These are phyloP conservation scores for Metarhizium brunneum DNA, from an alignment of 2,329 filamentous ascomycete species.

Conservation along the genomic window DNA sequence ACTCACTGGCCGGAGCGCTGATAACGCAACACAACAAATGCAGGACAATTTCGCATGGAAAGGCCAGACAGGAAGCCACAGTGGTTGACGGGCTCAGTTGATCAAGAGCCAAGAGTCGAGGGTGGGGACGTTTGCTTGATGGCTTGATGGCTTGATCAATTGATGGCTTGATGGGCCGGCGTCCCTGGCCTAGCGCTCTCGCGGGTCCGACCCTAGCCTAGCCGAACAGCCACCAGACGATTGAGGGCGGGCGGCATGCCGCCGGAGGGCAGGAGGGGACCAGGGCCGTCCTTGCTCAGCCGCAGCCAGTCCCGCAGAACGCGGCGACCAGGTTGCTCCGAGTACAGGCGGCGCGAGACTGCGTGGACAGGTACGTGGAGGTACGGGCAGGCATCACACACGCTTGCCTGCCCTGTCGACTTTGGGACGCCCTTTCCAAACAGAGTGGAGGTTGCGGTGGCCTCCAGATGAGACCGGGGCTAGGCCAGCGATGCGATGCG, in stretches of 20 bases:
- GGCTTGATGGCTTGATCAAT: too few relatives aligned
- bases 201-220: constrained; percentile 4
- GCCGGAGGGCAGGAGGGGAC: neutral
- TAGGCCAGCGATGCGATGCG: neutral
- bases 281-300: neutral
- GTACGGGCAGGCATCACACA: neutral
- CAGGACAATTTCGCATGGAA: too few relatives aligned
- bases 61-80: too few relatives aligned
- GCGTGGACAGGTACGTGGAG: neutral
- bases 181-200: constrained; percentile 3
- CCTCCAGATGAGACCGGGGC: neutral
- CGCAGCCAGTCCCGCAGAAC: neutral
- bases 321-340: neutral
- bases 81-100: too few relatives aligned
- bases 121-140: neutral
- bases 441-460: neutral
- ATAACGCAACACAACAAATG: too few relatives aligned
- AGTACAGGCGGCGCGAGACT: neutral
- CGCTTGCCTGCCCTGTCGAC: neutral
- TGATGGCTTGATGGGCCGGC: neutral
- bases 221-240: constrained; percentile 1
- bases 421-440: neutral
- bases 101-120: neutral
- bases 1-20: too few relatives aligned
- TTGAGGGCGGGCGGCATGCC: constrained; percentile 4